Evolutionary conservation across 169 alveolate species (phyloP).

Genomic region (Cryptosporidium viatorum): DNA sequence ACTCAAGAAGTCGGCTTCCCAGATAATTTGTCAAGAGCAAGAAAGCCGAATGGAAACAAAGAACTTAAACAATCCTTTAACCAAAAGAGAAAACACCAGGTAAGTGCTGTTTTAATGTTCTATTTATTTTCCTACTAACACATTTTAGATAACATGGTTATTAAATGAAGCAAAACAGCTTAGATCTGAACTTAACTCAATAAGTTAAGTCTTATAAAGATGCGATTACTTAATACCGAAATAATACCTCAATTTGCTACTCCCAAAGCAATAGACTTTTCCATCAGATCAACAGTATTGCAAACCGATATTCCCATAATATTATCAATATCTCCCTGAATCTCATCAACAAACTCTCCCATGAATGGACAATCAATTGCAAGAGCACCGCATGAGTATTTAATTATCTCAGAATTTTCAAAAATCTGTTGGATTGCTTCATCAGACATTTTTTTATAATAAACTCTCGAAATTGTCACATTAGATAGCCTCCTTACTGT

Average conservation of each 20-base stretch:
- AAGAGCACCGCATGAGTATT: conserved; percentile 62
- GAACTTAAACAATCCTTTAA: conserved; percentile 29
- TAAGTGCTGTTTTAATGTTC: neutral
- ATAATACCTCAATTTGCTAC: neutral
- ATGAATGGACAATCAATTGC: conserved; percentile 63
- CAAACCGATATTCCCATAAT: conserved; percentile 45
- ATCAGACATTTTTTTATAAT: conserved; percentile 43
- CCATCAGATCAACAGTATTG: conserved; percentile 34
- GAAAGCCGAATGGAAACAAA: neutral
- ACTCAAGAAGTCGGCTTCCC: neutral
- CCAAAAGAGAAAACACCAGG: conserved; percentile 74
- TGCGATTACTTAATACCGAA: neutral
- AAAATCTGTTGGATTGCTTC: conserved; percentile 14
- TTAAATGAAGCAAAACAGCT: conserved; percentile 50
- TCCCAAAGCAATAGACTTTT: conserved; percentile 9
- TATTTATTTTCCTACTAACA: neutral
- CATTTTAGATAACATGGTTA: conserved; percentile 57
- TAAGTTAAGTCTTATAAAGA: neutral
- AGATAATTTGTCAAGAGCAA: neutral
- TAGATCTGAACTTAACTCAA: neutral
- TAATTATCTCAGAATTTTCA: conserved; percentile 31
- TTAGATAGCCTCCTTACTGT: conserved; percentile 10
- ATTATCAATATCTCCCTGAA: conserved; percentile 44
- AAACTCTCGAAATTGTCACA: conserved; percentile 36
- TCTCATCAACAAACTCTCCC: conserved; percentile 41